phyloP scores from a whole-genome alignment of 1,284 basidiomycete species.

The Tausonia pullulans region DNA sequence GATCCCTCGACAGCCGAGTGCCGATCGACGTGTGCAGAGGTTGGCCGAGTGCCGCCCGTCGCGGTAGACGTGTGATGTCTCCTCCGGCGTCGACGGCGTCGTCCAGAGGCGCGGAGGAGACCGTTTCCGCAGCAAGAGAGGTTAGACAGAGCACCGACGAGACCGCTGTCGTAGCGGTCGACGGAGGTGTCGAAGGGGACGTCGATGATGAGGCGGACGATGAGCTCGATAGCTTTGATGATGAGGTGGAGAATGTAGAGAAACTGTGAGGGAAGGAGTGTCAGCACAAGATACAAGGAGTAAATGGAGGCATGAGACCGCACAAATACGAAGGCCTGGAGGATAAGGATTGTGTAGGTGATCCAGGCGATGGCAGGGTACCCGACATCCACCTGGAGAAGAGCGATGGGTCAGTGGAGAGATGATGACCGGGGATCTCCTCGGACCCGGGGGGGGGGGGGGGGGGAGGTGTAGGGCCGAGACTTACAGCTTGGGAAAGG shows the following conservation, averaged over 20 bases:
- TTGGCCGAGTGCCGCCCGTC: constrained; percentile 24
- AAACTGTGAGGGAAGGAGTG: not conserved
- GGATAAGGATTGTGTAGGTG: constrained; percentile 77
- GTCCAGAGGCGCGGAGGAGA: constrained; percentile 56
- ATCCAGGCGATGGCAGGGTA: constrained; percentile 74
- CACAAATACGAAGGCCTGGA: constrained; percentile 73
- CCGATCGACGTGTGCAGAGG: constrained; percentile 27
- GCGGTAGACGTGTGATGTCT: not conserved
- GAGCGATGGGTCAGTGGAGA: not conserved
- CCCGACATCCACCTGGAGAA: constrained; percentile 60
- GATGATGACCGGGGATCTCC: too few relatives aligned
- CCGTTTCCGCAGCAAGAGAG: constrained; percentile 47
- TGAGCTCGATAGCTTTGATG: constrained; percentile 71
- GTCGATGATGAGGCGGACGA: constrained; percentile 63
- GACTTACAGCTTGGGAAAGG: not conserved
- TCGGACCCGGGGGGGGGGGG: too few relatives aligned
- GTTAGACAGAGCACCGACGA: constrained; percentile 56
- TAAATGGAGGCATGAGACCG: constrained; percentile 20
- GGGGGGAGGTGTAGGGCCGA: not conserved
- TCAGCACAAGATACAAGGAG: not conserved
- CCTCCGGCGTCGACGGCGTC: constrained; percentile 32
- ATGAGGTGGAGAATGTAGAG: constrained; percentile 61
- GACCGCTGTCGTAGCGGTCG: constrained; percentile 66
- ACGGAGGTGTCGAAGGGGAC: constrained; percentile 75
- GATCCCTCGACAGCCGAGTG: constrained; percentile 14